A percentile compares a stretch with the other conserved stretches of the same genome.
Conservation (phyloP, 2,329 filamentous ascomycete genomes). For the Cladosporium sp. region DNA sequence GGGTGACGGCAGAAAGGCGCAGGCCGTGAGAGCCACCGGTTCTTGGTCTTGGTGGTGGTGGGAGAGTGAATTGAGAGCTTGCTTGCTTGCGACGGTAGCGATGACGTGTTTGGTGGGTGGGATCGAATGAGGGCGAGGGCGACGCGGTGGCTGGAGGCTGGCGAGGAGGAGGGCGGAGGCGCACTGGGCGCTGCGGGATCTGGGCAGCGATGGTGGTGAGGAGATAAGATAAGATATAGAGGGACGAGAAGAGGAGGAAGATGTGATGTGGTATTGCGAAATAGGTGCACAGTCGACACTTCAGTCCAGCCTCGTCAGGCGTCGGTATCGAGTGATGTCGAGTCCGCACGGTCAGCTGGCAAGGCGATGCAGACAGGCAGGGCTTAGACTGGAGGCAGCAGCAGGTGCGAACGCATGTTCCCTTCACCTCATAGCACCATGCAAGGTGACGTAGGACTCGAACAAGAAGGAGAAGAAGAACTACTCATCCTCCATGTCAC, state of each 20-base stretch:
- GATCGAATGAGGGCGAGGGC: not conserved
- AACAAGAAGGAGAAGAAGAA: not conserved
- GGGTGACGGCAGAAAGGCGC: conserved; percentile 7
- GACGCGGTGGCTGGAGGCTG: conserved; percentile 10
- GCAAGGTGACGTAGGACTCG: not conserved
- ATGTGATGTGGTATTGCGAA: too few species aligned
- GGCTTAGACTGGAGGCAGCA: not conserved
- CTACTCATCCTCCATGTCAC: not conserved
- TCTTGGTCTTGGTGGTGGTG: not conserved
- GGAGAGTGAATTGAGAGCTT: not conserved
- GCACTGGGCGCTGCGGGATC: not conserved
- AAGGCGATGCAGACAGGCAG: not conserved
- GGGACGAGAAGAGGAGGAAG: not conserved
- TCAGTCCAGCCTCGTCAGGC: not conserved
- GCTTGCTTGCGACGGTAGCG: not conserved
- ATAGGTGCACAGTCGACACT: not conserved
- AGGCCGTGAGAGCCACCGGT: conserved; percentile 1
- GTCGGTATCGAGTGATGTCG: not conserved
- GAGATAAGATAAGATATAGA: not conserved
- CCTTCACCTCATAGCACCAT: not conserved
- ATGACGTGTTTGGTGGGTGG: conserved; percentile 1
- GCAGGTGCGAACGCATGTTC: conserved; percentile 6
- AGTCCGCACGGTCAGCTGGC: conserved; percentile 2
- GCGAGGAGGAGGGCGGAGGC: not conserved
- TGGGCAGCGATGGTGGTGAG: not conserved